These are phyloP conservation scores for Bolboschoenoplectus hybrid DNA, from an alignment of 202 grass and related monocot species.

Conservation along the genomic window DNA sequence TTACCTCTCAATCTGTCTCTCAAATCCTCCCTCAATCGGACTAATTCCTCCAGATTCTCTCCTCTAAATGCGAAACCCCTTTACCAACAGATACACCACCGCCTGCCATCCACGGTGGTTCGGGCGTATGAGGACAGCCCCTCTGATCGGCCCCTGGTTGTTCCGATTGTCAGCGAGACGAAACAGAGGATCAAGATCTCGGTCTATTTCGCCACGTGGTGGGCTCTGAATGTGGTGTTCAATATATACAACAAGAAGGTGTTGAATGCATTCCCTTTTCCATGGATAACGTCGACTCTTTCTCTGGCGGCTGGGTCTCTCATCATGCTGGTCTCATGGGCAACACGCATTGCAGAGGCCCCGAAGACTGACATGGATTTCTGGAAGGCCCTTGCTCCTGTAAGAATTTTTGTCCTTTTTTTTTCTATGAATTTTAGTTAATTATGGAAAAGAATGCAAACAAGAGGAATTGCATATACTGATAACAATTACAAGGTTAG, in stretches of 20 bases:
- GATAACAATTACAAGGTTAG: background rate
- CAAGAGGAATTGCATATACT: background rate
- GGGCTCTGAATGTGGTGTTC: constrained; percentile 95
- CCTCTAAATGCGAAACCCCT: constrained; percentile 48
- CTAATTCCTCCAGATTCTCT: background rate
- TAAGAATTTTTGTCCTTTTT: constrained; percentile 35
- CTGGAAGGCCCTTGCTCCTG: constrained; percentile 84
- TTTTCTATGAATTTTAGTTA: background rate
- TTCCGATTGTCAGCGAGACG: constrained; percentile 48
- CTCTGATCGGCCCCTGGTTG: constrained; percentile 39
- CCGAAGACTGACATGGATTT: constrained; percentile 80
- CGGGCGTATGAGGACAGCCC: constrained; percentile 24
- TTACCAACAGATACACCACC: constrained; percentile 49
- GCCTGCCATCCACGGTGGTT: constrained; percentile 25
- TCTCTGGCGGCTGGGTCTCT: constrained; percentile 88
- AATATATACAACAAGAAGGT: constrained; percentile 99
- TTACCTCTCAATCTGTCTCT: constrained; percentile 20
- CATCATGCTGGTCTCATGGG: constrained; percentile 95
- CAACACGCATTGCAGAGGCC: constrained; percentile 56
- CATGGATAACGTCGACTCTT: constrained; percentile 87
- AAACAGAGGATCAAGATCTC: constrained; percentile 62
- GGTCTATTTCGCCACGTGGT: constrained; percentile 95
- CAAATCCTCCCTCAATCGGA: background rate
- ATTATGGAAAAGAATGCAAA: background rate
- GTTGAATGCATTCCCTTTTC: constrained; percentile 92